A percentile compares a stretch with the other conserved stretches of the same genome.
phyloP scores from a whole-genome alignment of 192 early-diverging fungal genomes.

The Tieghemiomyces parasiticus region DNA sequence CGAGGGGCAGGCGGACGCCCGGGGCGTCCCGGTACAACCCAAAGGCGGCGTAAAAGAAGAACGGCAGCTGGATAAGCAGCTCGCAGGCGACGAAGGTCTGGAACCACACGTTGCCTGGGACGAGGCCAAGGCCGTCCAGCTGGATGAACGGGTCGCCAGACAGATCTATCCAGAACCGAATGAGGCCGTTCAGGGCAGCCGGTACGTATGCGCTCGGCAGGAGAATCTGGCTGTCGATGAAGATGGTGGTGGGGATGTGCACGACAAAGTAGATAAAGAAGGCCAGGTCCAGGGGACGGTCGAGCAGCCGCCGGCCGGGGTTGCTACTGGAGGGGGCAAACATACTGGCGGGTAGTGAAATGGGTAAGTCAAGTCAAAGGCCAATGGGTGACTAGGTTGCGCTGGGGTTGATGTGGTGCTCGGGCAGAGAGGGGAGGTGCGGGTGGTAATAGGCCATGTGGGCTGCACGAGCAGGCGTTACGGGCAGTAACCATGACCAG shows the following conservation, averaged over 20 bases:
- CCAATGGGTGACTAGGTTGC: no score
- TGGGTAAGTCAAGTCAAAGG: not conserved
- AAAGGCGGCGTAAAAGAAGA: conserved; percentile 46
- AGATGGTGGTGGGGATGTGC: conserved; percentile 54
- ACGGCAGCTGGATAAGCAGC: conserved; percentile 44
- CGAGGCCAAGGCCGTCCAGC: conserved; percentile 15
- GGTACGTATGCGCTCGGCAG: conserved; percentile 25
- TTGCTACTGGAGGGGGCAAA: not conserved
- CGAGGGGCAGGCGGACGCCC: conserved; percentile 25
- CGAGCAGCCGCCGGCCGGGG: conserved; percentile 13
- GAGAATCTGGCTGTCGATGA: conserved; percentile 39
- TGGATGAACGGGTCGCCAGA: conserved; percentile 50
- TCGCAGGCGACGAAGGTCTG: conserved; percentile 42
- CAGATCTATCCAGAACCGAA: conserved; percentile 28
- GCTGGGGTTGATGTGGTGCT: no score
- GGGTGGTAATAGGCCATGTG: no score
- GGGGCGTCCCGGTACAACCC: conserved; percentile 30
- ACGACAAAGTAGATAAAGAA: conserved; percentile 49
- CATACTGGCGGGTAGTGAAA: not conserved
- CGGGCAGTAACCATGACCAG: no score
- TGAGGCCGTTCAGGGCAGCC: conserved; percentile 17
- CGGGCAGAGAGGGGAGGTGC: no score
- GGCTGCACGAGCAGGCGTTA: no score
- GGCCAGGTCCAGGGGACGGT: conserved; percentile 36
- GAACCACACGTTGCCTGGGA: conserved; percentile 41